These are phyloP conservation scores for Kazachstania kunashirensis DNA, from an alignment of 805 yeast genomes.

Conservation along the genomic window DNA sequence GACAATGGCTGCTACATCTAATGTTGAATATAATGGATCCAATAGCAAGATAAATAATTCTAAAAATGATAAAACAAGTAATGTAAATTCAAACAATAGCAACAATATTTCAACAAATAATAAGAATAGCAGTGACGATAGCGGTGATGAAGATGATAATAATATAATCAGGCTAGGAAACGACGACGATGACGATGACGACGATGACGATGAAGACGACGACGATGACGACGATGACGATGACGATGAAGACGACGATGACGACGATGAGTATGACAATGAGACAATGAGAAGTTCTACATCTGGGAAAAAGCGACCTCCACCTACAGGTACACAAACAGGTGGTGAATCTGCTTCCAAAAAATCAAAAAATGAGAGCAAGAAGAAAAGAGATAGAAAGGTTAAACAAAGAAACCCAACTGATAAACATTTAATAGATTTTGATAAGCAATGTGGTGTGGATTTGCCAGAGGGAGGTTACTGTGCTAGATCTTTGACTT, in stretches of 20 bases:
- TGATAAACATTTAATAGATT: conserved; percentile 69
- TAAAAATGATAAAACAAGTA: not conserved
- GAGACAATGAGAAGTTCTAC: not conserved
- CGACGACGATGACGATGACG: conserved; percentile 9
- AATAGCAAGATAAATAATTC: not conserved
- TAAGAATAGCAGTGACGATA: conserved; percentile 4
- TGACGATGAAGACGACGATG: conserved; percentile 6
- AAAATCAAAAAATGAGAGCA: conserved; percentile 6
- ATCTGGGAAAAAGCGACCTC: conserved; percentile 8
- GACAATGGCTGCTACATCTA: not conserved
- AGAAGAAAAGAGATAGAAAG: conserved; percentile 32
- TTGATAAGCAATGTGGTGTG: conserved; percentile 93
- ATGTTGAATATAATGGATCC: not conserved
- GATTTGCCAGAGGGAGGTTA: conserved; percentile 87
- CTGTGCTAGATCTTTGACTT: conserved; percentile 91
- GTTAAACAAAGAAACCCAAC: conserved; percentile 48
- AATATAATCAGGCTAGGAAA: not conserved
- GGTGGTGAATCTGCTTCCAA: not conserved
- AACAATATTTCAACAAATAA: not conserved
- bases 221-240: conserved; percentile 8
- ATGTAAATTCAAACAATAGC: conserved; percentile 1
- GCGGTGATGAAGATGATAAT: conserved; percentile 1
- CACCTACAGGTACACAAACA: conserved; percentile 5
- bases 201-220: conserved; percentile 7
- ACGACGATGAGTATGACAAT: conserved; percentile 1